These are phyloP conservation scores for Takashimella tepidaria DNA, from an alignment of 1,284 basidiomycete genomes.

Conservation along the genomic window DNA sequence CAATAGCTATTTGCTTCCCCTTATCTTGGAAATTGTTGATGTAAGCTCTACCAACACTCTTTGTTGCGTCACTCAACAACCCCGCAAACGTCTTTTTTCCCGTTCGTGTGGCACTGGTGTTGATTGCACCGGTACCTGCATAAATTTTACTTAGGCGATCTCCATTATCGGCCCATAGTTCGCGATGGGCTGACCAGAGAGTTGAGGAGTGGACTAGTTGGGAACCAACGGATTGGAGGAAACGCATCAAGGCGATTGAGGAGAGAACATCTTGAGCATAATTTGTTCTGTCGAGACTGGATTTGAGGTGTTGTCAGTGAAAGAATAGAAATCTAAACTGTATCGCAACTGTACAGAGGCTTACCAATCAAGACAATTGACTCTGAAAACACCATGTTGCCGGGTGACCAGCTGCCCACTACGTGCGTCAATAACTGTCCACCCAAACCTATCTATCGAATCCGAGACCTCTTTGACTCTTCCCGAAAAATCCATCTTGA, in stretches of 20 bases:
- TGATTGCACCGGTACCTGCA: conserved; percentile 92
- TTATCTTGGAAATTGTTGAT: conserved; percentile 99
- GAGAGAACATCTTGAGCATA: conserved; percentile 92
- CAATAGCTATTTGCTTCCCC: conserved; percentile 88
- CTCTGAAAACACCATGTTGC: conserved; percentile 86
- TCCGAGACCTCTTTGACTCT: conserved; percentile 59
- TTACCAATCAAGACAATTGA: conserved; percentile 94
- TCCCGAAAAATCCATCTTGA: conserved; percentile 70
- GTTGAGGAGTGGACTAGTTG: conserved; percentile 38
- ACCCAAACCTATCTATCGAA: conserved; percentile 76
- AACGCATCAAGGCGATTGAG: conserved; percentile 60
- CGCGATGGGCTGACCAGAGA: conserved; percentile 81
- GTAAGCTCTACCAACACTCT: conserved; percentile 85
- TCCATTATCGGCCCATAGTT: conserved; percentile 95
- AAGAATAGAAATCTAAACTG: too few relatives aligned
- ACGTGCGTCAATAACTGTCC: conserved; percentile 66
- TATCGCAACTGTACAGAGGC: too few relatives aligned
- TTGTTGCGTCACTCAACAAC: conserved; percentile 89
- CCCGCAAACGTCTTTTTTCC: conserved; percentile 92
- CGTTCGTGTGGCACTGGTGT: conserved; percentile 88
- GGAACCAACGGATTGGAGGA: conserved; percentile 38
- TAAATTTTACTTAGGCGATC: conserved; percentile 84
- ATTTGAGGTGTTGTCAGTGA: conserved; percentile 13
- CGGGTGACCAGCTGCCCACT: conserved; percentile 66
- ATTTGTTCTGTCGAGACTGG: conserved; percentile 95